Evolutionary conservation across 2,329 filamentous ascomycete species (phyloP).

Genomic region (Penicillium sp.): DNA sequence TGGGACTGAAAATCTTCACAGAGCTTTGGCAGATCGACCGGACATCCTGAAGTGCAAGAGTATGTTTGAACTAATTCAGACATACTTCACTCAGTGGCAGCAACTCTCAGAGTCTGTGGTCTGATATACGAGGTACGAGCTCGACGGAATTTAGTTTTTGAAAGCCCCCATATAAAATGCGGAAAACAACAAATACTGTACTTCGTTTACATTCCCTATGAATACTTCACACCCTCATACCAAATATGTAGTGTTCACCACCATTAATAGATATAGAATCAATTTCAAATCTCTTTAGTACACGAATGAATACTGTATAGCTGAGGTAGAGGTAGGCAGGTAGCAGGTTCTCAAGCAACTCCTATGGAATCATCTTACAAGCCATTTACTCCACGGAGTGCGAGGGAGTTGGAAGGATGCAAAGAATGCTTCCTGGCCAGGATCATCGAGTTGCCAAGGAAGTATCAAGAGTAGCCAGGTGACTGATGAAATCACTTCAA

Average conservation of each 20-base stretch:
- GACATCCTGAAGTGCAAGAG: slow-evolving; percentile 5
- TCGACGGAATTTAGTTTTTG: too few species aligned
- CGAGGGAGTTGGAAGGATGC: not conserved
- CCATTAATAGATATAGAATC: not conserved
- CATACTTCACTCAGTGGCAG: not conserved
- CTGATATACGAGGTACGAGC: not conserved
- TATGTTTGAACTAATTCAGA: not conserved
- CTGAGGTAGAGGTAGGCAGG: not conserved
- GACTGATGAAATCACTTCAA: slow-evolving; percentile 1
- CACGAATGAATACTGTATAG: not conserved
- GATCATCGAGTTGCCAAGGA: slow-evolving; percentile 1
- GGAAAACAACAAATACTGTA: not conserved
- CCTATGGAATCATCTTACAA: too few species aligned
- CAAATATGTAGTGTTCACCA: not conserved
- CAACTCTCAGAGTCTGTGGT: not conserved
- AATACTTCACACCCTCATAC: not conserved
- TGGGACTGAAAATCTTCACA: slow-evolving; percentile 6
- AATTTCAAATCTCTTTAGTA: not conserved
- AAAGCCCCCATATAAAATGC: not conserved
- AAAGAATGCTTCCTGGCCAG: slow-evolving; percentile 4
- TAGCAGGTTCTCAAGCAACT: not conserved
- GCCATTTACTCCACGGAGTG: not conserved
- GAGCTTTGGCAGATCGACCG: slow-evolving; percentile 5
- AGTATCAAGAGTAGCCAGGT: not conserved
- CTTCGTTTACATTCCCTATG: not conserved